Conservation (phyloP, 495 filamentous ascomycete genomes). For the Tuber brumale region DNA sequence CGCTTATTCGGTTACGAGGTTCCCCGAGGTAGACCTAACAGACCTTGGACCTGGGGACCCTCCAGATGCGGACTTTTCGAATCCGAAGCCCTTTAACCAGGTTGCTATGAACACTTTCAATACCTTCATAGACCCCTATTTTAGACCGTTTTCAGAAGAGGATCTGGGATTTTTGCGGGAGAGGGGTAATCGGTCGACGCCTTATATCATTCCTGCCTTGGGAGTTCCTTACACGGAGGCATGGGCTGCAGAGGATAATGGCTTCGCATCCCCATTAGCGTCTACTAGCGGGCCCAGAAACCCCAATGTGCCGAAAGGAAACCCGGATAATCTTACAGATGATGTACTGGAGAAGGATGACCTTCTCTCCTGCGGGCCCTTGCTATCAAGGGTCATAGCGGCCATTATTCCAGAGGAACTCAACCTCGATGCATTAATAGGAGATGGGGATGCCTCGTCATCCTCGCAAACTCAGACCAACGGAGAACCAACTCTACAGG, state of each 20-base stretch:
- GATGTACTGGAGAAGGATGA: slow-evolving; percentile 78
- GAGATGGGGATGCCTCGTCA: neutral
- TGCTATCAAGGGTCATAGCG: slow-evolving; percentile 75
- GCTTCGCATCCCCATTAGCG: slow-evolving; percentile 25
- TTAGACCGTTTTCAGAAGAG: slow-evolving; percentile 84
- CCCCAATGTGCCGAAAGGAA: slow-evolving; percentile 76
- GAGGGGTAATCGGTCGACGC: slow-evolving; percentile 70
- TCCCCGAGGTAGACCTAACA: slow-evolving; percentile 69
- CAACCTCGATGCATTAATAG: slow-evolving; percentile 51
- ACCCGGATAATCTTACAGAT: slow-evolving; percentile 76
- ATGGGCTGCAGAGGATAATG: slow-evolving; percentile 89
- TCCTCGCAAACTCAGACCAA: slow-evolving; percentile 42
- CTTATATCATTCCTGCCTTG: slow-evolving; percentile 79
- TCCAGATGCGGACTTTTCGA: slow-evolving; percentile 91
- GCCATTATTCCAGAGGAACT: slow-evolving; percentile 75
- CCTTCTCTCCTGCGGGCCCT: slow-evolving; percentile 70
- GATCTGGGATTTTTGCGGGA: slow-evolving; percentile 91
- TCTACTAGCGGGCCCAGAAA: slow-evolving; percentile 52
- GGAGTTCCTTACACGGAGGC: slow-evolving; percentile 78
- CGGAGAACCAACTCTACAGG: slow-evolving; percentile 48
- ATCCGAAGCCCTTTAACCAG: slow-evolving; percentile 85
- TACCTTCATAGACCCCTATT: slow-evolving; percentile 81
- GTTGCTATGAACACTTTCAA: slow-evolving; percentile 85
- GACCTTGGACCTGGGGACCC: slow-evolving; percentile 81
- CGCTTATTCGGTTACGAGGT: slow-evolving; percentile 78